Base-by-base conservation (phyloP, 768 basidiomycete genomes). In the Boletus eberwhitei region DNA sequence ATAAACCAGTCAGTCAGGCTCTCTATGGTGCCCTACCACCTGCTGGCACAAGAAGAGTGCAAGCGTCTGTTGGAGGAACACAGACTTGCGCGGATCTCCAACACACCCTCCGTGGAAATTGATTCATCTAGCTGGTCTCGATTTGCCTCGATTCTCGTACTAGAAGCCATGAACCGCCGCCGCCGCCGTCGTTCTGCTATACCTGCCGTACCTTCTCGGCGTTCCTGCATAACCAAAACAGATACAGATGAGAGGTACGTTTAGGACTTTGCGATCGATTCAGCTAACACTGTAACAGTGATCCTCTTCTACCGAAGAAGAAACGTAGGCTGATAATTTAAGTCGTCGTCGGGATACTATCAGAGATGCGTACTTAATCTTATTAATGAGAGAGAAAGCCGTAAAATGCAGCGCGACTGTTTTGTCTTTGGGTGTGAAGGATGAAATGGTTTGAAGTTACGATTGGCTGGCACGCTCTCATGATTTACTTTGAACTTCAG, bases 121-220 rank as follows among this genome's bases (percentile, higher is more conserved):
- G 48, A 54, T 8, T 31, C 48, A 2, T 42, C 16, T 8, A 53
- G 45, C n/a, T 49, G 46, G 52, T 24, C 38, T 12, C 32, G n/a
- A 22, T 48, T 14, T 19, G 13, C 22, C 9, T 24, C 38, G 3
- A 22, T 8, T 0, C 7, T 17, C 35, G 8, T 17, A n/a, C n/a
- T n/a, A 8, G 35, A 16, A 36, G 0, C 3, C 5, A 17, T 2
- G 16, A 8, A 8, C 6, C 16, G 1, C 4, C 1, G 2, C 4
- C 1, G 2, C 8, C 16, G 36, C 8, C 3, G 8, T 17, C 36
- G 1, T 17, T 36, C 36, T 36, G 36, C 17, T 16, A 36, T 17
- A 5, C 17, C 17, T 17, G 8, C 16, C 21, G 16, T 36, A 37
- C 16, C 11, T 17, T 40, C 26, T 14, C 16, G 8, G 31, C 31